Base-by-base conservation (phyloP, 768 basidiomycete genomes). In the Phylloporus sp. region DNA sequence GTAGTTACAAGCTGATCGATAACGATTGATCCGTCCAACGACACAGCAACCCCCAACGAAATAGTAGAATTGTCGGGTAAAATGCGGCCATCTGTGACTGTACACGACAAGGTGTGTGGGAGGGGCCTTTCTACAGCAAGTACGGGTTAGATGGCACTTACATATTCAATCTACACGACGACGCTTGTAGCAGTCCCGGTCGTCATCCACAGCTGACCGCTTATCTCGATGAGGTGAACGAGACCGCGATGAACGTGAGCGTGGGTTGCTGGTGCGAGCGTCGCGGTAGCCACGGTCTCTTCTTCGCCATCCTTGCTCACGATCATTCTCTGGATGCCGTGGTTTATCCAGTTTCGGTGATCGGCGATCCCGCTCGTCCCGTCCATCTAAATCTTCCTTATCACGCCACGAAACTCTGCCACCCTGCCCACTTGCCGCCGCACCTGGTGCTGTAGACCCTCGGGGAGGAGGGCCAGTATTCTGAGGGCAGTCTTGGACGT, bases 151-250 rank as follows among this genome's bases (percentile, higher is more conserved):
- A 45, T 26, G 13, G 45, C 36, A 62, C 63, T 56, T 60, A 59
- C 57, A 53, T 55, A 52, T 50, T 70, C 72, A 82, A 57, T 82
- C 81, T 56, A 83, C 58, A 52, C 82, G 77, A 59, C 82, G 72
- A 55, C 81, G 78, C 59, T 84, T 84, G 53, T 72, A 63, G 35
- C 65, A 66, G 53, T 70, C 71, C 50, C 61, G 61, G 46, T 65
- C 65, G 29, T 66, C 65, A 61, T 72, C 73, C 49, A 36, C 47
- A 40, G 41, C 44, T 47, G 54, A 32, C 26, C 57, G 62, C 29
- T 43, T 58, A 31, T 66, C 64, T 44, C 69, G 63, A 54, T 51
- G 56, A 38, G 69, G 66, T 35, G 72, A 70, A 26, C 64, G 63
- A 45, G 72, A 72, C 43, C 72, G 64, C 34, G 72, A 68, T 38